Base-by-base conservation (phyloP, 257 asterid genomes). In the Gentiana dahurica region DNA sequence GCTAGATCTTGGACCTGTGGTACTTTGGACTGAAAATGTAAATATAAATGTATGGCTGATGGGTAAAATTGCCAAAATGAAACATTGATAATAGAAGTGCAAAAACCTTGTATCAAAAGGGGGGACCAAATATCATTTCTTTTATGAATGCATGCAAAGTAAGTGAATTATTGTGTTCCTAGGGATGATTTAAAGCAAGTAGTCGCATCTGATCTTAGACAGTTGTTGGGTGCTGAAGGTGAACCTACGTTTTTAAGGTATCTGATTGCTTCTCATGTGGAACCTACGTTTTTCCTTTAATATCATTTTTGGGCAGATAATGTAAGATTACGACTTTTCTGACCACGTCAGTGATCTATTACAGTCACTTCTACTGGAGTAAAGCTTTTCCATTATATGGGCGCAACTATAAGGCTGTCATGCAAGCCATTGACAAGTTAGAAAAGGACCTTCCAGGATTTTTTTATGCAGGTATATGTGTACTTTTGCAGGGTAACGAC, bases 371-470 rank as follows among this genome's bases (percentile, higher is more conserved):
- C 62, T 80, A 65, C 72, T 89, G 97, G 97, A 84, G 82, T 57
- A 86, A 79, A 70, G 95, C 95, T 61, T 86, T 89, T 78, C 94
- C 95, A 0, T 58, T 86, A 35, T 89, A 86, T 43, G 95, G 95
- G 69, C 81, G 45, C 36, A 73, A 71, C 66, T 86, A 89, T 65
- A 77, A 63, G 65, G 77, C 73, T 10, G 90, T 84, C 53, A 60
- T 73, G 8, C 67, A 81, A 62, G 90, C 95, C 66, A 84, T 89
- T 54, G 90, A 82, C 72, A 89, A 80, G 67, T 70, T 89, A 85
- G 97, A 89, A 73, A 76, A 71, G 48, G 73, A 69, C 53, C 97
- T 89, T 67, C 95, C 94, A 4, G 97, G 95, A 43, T 67, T 86
- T 32, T 89, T 78, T 74, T 89, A 89, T 66, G 97, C 95, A 12